A percentile compares a stretch with the other conserved stretches of the same genome.
Conservation (phyloP, 306 rosid genomes). For the Quercus gilva region DNA sequence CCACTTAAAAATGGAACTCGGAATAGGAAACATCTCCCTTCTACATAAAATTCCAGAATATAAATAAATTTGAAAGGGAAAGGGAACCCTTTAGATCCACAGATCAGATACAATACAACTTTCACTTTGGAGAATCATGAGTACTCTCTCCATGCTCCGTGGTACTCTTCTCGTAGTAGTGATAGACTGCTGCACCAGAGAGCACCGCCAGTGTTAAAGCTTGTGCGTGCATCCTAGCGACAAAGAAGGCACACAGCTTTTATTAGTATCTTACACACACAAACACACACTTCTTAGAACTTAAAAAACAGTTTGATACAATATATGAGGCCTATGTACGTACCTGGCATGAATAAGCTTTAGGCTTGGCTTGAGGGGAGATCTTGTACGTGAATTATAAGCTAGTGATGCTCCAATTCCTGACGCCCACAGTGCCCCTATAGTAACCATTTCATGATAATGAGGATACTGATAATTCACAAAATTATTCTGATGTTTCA, state of each 20-base stretch:
- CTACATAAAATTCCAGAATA: background rate
- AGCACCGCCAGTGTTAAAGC: slow-evolving; percentile 79
- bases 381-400: slow-evolving; percentile 36
- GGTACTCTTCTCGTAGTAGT: slow-evolving; percentile 51
- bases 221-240: slow-evolving; percentile 77
- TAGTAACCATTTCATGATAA: background rate
- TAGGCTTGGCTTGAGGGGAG: slow-evolving; percentile 78
- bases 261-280: background rate
- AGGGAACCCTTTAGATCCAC: background rate
- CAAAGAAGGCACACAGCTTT: background rate
- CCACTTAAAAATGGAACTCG: background rate
- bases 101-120: background rate
- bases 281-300: too few relatives aligned
- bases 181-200: slow-evolving; percentile 74
- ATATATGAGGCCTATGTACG: too few relatives aligned
- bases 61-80: slow-evolving; percentile 19
- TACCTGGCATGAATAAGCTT: slow-evolving; percentile 89
- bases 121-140: slow-evolving; percentile 15
- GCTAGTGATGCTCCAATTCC: slow-evolving; percentile 75
- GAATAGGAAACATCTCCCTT: background rate
- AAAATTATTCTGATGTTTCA: too few relatives aligned
- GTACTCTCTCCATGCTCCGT: background rate
- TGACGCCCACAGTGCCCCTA: slow-evolving; percentile 75
- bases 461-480: too few relatives aligned
- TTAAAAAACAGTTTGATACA: too few relatives aligned